Percentiles rank a stretch among this genome's conserved stretches.
These are phyloP conservation scores for Penicillium sp. DNA, from an alignment of 2,329 filamentous ascomycete species.

Conservation along the genomic window DNA sequence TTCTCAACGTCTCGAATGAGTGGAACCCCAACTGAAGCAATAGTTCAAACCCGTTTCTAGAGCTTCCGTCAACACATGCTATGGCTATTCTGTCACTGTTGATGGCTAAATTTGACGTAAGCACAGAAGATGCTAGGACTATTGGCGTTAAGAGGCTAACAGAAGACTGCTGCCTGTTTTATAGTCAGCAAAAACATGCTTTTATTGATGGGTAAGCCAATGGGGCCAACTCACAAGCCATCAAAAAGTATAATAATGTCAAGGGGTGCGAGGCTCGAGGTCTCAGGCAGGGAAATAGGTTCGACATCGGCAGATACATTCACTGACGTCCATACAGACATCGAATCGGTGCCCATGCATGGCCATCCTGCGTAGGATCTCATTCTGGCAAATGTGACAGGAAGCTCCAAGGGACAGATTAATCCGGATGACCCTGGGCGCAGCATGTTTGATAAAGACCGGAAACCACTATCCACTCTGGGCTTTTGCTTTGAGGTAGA, in stretches of 20 bases:
- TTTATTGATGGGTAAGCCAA: background rate
- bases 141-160: slow-evolving; percentile 21
- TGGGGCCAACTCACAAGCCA: slow-evolving; percentile 28
- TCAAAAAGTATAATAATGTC: slow-evolving; percentile 39
- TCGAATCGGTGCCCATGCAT: slow-evolving; percentile 12
- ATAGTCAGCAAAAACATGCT: background rate
- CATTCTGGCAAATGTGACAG: slow-evolving; percentile 23
- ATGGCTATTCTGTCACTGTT: slow-evolving; percentile 28
- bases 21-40: slow-evolving; percentile 29
- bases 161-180: slow-evolving; percentile 15
- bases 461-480: background rate
- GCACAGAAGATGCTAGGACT: slow-evolving; percentile 20
- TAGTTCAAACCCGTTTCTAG: slow-evolving; percentile 20
- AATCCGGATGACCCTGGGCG: background rate
- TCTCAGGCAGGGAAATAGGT: slow-evolving; percentile 17
- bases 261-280: slow-evolving; percentile 26
- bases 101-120: slow-evolving; percentile 24
- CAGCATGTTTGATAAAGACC: background rate
- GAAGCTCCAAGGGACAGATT: slow-evolving; percentile 18
- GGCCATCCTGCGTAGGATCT: slow-evolving; percentile 9
- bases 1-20: slow-evolving; percentile 17
- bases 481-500: background rate
- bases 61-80: slow-evolving; percentile 22
- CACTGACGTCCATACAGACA: slow-evolving; percentile 22
- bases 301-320: slow-evolving; percentile 28